phyloP scores from a whole-genome alignment of 202 grass and related monocot species.

The Zizania palustris region DNA sequence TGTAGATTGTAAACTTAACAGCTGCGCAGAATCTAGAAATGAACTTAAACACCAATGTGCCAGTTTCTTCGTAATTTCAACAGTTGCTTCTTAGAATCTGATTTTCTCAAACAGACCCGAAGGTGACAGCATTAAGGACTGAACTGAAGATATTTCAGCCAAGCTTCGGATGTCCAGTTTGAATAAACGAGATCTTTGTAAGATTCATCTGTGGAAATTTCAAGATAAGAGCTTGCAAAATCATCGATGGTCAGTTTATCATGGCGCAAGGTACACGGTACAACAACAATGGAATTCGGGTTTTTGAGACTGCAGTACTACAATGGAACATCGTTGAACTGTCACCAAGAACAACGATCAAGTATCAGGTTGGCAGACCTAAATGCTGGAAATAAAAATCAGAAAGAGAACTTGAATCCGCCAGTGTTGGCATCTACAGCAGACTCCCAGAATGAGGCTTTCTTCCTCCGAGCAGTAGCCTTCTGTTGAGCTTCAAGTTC shows the following conservation, averaged over 20 bases:
- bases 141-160: neutral
- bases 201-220: neutral
- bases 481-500: slow-evolving; percentile 66
- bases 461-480: slow-evolving; percentile 65
- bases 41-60: too few species aligned
- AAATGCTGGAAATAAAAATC: slow-evolving; percentile 27
- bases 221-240: neutral
- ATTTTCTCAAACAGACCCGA: too few species aligned
- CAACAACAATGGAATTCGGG: slow-evolving; percentile 3
- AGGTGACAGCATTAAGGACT: too few species aligned
- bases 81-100: too few species aligned
- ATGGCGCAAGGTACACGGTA: neutral
- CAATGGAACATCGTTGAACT: slow-evolving; percentile 12
- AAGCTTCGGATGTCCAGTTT: neutral
- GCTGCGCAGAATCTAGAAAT: too few species aligned
- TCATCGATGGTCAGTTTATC: neutral
- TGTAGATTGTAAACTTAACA: too few species aligned
- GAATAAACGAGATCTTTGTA: neutral
- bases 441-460: slow-evolving; percentile 73
- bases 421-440: slow-evolving; percentile 61
- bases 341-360: neutral
- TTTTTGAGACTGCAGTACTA: neutral
- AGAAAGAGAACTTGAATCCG: slow-evolving; percentile 90
- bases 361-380: neutral
- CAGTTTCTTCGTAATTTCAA: too few species aligned